A percentile compares a stretch with the other conserved stretches of the same genome.
Evolutionary conservation across 768 basidiomycete genomes (phyloP).

Genomic region (Gloeopeniophorella convolvens): DNA sequence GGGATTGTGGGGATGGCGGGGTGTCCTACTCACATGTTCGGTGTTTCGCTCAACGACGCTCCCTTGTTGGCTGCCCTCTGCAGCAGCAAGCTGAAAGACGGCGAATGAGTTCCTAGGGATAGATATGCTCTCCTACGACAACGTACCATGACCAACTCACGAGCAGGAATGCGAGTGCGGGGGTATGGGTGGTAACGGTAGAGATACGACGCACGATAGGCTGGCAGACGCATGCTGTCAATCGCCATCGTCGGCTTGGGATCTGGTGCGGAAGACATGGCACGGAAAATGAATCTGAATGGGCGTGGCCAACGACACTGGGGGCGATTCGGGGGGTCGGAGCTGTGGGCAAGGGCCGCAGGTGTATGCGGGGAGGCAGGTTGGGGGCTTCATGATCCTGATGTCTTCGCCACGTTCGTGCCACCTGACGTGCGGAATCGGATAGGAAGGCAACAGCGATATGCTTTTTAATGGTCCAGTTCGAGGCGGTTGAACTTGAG

Average conservation of each 20-base stretch:
- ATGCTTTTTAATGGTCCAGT: constrained; percentile 2
- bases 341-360: constrained; percentile 11
- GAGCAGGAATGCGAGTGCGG: constrained; percentile 8
- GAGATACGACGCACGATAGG: constrained; percentile 16
- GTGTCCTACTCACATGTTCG: too few species aligned
- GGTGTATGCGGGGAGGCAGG: background rate
- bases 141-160: constrained; percentile 13
- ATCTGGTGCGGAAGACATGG: constrained; percentile 6
- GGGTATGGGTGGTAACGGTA: constrained; percentile 18
- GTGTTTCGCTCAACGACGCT: too few species aligned
- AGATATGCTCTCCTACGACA: too few species aligned
- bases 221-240: constrained; percentile 15
- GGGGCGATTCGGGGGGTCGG: background rate
- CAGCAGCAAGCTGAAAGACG: too few species aligned
- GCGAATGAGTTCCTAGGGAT: too few species aligned
- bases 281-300: background rate
- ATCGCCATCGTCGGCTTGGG: background rate
- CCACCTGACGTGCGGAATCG: constrained; percentile 1
- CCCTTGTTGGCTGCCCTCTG: too few species aligned
- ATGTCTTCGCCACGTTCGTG: background rate
- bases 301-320: background rate
- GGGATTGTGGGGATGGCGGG: too few species aligned
- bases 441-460: background rate
- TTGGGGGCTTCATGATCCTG: background rate
- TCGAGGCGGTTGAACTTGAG: constrained; percentile 2